These are phyloP conservation scores for Apiospora koreana DNA, from an alignment of 2,329 filamentous ascomycete genomes.

Conservation along the genomic window DNA sequence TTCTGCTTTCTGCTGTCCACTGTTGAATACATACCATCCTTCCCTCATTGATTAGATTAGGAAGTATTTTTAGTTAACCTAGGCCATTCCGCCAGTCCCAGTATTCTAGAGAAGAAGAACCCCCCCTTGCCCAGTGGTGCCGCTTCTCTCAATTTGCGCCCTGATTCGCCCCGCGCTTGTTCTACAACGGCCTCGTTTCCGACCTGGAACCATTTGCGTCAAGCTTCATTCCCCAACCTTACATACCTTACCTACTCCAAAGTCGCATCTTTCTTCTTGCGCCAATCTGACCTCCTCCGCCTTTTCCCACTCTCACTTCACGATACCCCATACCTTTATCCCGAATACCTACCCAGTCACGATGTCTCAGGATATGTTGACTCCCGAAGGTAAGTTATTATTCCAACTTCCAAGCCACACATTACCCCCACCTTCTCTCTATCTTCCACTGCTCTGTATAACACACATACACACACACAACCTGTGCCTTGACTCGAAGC, in stretches of 20 bases:
- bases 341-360: slow-evolving; percentile 1
- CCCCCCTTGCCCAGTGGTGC: too few species aligned
- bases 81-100: not conserved
- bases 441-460: not conserved
- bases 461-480: not conserved
- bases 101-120: not conserved
- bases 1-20: not conserved
- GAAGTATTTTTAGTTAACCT: not conserved
- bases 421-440: not conserved
- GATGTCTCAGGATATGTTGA: slow-evolving; percentile 17
- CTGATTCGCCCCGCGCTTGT: slow-evolving; percentile 6
- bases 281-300: slow-evolving; percentile 9
- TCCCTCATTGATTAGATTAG: slow-evolving; percentile 1
- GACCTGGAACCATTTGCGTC: slow-evolving; percentile 1
- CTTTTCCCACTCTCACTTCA: slow-evolving; percentile 1
- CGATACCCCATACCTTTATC: not conserved
- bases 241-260: not conserved
- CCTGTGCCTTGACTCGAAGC: not conserved
- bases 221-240: slow-evolving; percentile 3
- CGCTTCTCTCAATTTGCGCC: not conserved
- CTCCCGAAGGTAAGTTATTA: slow-evolving; percentile 16
- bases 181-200: slow-evolving; percentile 8
- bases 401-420: not conserved
- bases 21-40: too few species aligned
- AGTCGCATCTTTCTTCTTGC: slow-evolving; percentile 6